Evolutionary conservation across 202 grass and related monocot species (phyloP).

Genomic region (Brachypodium distachyon): DNA sequence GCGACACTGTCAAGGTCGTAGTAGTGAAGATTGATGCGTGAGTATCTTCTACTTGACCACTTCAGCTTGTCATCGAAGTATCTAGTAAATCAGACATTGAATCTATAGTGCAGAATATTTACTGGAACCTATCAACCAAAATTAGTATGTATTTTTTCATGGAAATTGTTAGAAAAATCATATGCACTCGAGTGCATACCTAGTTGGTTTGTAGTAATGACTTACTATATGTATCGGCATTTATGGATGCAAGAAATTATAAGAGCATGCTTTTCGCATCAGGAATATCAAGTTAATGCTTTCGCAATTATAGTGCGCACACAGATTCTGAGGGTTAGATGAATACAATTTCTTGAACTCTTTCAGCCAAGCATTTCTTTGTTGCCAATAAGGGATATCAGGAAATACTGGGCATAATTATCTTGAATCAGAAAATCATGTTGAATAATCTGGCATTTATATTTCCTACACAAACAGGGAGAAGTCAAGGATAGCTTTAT

Average conservation of each 20-base stretch:
- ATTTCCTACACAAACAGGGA: conserved; percentile 36
- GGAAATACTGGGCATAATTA: background rate
- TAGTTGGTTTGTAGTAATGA: background rate
- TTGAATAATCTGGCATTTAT: background rate
- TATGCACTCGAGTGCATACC: background rate
- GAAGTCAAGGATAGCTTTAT: conserved; percentile 77
- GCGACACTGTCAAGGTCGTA: conserved; percentile 62
- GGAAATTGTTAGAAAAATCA: background rate
- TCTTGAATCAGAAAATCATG: background rate
- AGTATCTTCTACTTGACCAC: conserved; percentile 9
- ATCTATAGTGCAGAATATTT: background rate
- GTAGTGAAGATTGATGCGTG: conserved; percentile 68
- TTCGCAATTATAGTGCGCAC: background rate
- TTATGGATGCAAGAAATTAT: background rate
- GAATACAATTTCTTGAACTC: background rate
- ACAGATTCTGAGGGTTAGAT: background rate
- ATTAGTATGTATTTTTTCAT: background rate
- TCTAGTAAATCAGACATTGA: background rate
- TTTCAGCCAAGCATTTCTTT: background rate
- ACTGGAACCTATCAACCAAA: background rate
- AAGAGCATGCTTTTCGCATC: background rate
- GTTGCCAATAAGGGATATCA: background rate
- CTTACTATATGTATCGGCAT: background rate
- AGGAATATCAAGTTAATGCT: background rate
- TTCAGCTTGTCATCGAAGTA: background rate